phyloP scores from a whole-genome alignment of 2,329 filamentous ascomycete genomes.

The Aspergillus unguis region DNA sequence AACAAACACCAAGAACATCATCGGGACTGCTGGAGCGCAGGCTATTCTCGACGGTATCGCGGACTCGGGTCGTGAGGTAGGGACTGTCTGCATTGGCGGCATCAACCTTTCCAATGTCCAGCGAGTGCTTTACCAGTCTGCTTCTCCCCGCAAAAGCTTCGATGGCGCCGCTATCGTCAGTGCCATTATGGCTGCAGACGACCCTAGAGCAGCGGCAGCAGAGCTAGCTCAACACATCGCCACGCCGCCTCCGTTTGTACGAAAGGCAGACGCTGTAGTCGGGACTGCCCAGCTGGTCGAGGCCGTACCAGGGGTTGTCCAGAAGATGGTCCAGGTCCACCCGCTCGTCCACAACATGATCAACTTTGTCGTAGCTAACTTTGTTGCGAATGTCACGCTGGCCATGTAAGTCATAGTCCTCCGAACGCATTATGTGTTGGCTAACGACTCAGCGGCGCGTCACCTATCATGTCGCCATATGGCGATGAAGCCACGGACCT shows the following conservation, averaged over 20 bases:
- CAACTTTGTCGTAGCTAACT: constrained; percentile 91
- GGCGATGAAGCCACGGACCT: constrained; percentile 78
- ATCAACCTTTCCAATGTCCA: constrained; percentile 75
- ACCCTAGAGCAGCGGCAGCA: constrained; percentile 63
- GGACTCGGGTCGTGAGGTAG: constrained; percentile 40
- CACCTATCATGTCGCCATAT: constrained; percentile 91
- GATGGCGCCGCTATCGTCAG: constrained; percentile 87
- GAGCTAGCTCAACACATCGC: constrained; percentile 58
- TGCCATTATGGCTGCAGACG: constrained; percentile 71
- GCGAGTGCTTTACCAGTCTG: constrained; percentile 69
- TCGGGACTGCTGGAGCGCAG: constrained; percentile 69
- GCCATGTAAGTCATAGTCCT: constrained; percentile 51
- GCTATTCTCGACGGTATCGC: constrained; percentile 62
- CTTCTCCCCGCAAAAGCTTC: constrained; percentile 56
- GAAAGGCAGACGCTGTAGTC: constrained; percentile 26
- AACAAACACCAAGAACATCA: constrained; percentile 78
- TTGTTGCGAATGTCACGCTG: constrained; percentile 86
- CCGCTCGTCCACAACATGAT: constrained; percentile 96
- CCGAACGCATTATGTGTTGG: background rate
- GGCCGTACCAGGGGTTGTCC: constrained; percentile 52
- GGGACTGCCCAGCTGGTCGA: constrained; percentile 30
- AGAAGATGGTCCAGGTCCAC: constrained; percentile 58
- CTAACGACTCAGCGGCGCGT: constrained; percentile 59
- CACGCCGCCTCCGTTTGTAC: constrained; percentile 32
- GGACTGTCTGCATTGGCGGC: constrained; percentile 78